Percentiles rank a stretch among this genome's conserved stretches.
Conservation (phyloP, 2,329 filamentous ascomycete species). For the Aspergillus versicolor region DNA sequence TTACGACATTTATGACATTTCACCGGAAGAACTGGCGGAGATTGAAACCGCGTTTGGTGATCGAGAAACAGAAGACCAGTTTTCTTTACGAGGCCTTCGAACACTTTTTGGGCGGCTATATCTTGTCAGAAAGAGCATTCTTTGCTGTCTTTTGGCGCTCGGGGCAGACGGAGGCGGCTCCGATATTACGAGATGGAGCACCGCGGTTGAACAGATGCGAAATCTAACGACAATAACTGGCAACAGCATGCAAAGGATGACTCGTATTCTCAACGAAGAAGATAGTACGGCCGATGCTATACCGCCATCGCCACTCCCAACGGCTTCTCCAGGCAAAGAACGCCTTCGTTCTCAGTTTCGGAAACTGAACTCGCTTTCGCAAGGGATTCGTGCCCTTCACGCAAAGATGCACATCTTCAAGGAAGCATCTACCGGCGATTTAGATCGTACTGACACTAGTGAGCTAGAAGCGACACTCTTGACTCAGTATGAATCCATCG, state of each 20-base stretch:
- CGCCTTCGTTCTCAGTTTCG: slow-evolving; percentile 82
- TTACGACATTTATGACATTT: slow-evolving; percentile 84
- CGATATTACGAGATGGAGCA: slow-evolving; percentile 76
- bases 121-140: slow-evolving; percentile 75
- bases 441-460: slow-evolving; percentile 68
- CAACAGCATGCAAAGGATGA: slow-evolving; percentile 64
- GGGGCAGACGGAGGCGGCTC: slow-evolving; percentile 75
- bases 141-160: slow-evolving; percentile 86
- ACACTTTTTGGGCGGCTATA: slow-evolving; percentile 78
- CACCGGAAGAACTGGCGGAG: slow-evolving; percentile 69
- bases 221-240: slow-evolving; percentile 62
- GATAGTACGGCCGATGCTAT: slow-evolving; percentile 61
- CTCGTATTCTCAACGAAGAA: slow-evolving; percentile 71
- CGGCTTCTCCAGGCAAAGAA: slow-evolving; percentile 73
- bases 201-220: slow-evolving; percentile 72
- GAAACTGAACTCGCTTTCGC: slow-evolving; percentile 83
- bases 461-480: slow-evolving; percentile 78
- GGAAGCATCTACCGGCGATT: slow-evolving; percentile 78
- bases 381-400: slow-evolving; percentile 86
- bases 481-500: slow-evolving; percentile 92
- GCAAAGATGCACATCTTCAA: slow-evolving; percentile 90
- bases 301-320: slow-evolving; percentile 58
- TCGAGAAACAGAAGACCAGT: slow-evolving; percentile 70
- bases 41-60: slow-evolving; percentile 65
- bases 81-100: slow-evolving; percentile 78